Evolutionary conservation across 495 filamentous ascomycete genomes (phyloP).

Genomic region (Elasticomyces elasticus): DNA sequence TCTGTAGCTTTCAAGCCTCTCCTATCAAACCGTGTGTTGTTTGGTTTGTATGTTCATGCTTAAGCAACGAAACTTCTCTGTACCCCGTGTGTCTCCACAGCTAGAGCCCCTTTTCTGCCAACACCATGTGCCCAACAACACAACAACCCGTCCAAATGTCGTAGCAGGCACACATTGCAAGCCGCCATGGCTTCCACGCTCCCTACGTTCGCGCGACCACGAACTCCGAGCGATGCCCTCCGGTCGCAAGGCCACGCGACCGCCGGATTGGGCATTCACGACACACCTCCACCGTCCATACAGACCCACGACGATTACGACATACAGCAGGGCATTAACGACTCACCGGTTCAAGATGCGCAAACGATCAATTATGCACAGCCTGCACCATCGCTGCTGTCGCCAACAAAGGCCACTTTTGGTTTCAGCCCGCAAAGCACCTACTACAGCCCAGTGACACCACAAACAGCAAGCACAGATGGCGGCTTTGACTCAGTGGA

Average conservation of each 20-base stretch:
- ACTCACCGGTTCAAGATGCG: slow-evolving; percentile 8
- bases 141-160: not conserved
- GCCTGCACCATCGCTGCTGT: slow-evolving; percentile 7
- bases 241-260: too few relatives aligned
- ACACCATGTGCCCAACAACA: too few relatives aligned
- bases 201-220: not conserved
- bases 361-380: not conserved
- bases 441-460: slow-evolving; percentile 36
- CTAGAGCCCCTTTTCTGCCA: too few relatives aligned
- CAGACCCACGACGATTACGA: slow-evolving; percentile 18
- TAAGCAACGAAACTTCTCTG: too few relatives aligned
- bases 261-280: slow-evolving; percentile 2
- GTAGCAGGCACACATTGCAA: not conserved
- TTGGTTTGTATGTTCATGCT: too few relatives aligned
- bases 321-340: slow-evolving; percentile 15
- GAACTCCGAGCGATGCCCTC: too few relatives aligned
- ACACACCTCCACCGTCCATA: slow-evolving; percentile 4
- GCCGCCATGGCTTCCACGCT: not conserved
- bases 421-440: slow-evolving; percentile 11
- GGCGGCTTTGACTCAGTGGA: slow-evolving; percentile 18
- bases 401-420: slow-evolving; percentile 12
- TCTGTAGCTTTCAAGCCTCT: too few relatives aligned
- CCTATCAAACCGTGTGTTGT: too few relatives aligned
- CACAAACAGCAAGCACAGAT: slow-evolving; percentile 25
- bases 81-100: too few relatives aligned